These are phyloP conservation scores for Termitomyces sp. DNA, from an alignment of 768 basidiomycete genomes.

Conservation along the genomic window DNA sequence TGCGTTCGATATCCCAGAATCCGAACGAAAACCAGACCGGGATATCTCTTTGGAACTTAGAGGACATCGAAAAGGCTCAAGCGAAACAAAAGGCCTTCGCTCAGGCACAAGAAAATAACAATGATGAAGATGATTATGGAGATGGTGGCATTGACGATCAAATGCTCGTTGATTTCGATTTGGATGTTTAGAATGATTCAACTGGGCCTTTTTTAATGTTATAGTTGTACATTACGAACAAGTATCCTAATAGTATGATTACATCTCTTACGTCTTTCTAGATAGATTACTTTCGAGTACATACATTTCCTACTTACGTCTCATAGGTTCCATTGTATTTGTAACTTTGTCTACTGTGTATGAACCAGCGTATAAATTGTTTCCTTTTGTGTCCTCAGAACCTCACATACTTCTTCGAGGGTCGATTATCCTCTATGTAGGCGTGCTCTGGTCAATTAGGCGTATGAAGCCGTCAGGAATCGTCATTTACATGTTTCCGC, in stretches of 20 bases:
- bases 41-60: slow-evolving; percentile 90
- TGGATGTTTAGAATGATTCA: slow-evolving; percentile 28
- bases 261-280: too few relatives aligned
- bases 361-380: too few relatives aligned
- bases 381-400: not conserved
- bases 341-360: too few relatives aligned
- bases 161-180: slow-evolving; percentile 54
- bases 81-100: slow-evolving; percentile 69
- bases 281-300: too few relatives aligned
- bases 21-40: slow-evolving; percentile 95
- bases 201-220: not conserved
- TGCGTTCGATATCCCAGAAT: slow-evolving; percentile 98
- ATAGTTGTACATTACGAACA: slow-evolving; percentile 1
- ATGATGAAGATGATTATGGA: slow-evolving; percentile 58
- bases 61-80: slow-evolving; percentile 85
- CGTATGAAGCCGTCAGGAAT: too few relatives aligned
- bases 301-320: too few relatives aligned
- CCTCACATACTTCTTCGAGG: too few relatives aligned
- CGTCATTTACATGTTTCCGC: too few relatives aligned
- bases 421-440: too few relatives aligned
- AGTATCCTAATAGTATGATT: too few relatives aligned
- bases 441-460: too few relatives aligned
- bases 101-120: slow-evolving; percentile 29
- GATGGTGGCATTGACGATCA: slow-evolving; percentile 65
- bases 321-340: too few relatives aligned